phyloP scores from a whole-genome alignment of 768 basidiomycete genomes.

The Tremella yokohamensis region DNA sequence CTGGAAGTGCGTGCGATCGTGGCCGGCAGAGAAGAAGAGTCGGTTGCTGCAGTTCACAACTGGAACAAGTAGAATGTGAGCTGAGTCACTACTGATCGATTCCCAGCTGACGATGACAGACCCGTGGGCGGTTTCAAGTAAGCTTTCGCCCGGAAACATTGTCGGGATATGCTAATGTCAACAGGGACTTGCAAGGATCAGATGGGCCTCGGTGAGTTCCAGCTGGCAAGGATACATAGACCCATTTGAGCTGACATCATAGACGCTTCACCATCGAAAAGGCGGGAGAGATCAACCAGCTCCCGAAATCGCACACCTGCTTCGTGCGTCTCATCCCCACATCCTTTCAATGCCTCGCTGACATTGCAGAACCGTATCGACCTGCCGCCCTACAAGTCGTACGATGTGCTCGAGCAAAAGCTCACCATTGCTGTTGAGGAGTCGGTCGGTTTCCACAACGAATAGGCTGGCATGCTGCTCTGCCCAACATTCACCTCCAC shows the following conservation, averaged over 20 bases:
- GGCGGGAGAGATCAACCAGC: conserved; percentile 89
- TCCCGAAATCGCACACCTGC: conserved; percentile 97
- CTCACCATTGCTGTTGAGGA: conserved; percentile 71
- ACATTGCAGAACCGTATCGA: conserved; percentile 55
- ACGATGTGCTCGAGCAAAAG: conserved; percentile 89
- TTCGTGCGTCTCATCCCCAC: conserved; percentile 63
- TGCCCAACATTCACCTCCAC: no score
- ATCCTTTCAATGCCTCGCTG: not conserved
- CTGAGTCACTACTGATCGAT: no score
- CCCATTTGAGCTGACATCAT: conserved; percentile 54
- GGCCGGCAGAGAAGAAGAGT: conserved; percentile 92
- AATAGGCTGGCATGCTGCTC: conserved; percentile 54
- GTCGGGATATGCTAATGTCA: no score
- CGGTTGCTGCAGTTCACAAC: conserved; percentile 94
- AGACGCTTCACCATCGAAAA: conserved; percentile 93
- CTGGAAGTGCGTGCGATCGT: conserved; percentile 97
- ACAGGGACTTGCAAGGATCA: conserved; percentile 81
- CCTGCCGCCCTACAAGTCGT: conserved; percentile 95
- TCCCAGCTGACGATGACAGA: not conserved
- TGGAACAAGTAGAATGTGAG: conserved; percentile 64
- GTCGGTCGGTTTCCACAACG: conserved; percentile 91
- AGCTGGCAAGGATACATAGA: conserved; percentile 97
- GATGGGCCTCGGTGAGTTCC: conserved; percentile 95
- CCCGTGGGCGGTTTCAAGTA: conserved; percentile 95
- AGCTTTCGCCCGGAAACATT: no score